Conservation (phyloP, 1,284 basidiomycete genomes). For the Spongiforma sp. region DNA sequence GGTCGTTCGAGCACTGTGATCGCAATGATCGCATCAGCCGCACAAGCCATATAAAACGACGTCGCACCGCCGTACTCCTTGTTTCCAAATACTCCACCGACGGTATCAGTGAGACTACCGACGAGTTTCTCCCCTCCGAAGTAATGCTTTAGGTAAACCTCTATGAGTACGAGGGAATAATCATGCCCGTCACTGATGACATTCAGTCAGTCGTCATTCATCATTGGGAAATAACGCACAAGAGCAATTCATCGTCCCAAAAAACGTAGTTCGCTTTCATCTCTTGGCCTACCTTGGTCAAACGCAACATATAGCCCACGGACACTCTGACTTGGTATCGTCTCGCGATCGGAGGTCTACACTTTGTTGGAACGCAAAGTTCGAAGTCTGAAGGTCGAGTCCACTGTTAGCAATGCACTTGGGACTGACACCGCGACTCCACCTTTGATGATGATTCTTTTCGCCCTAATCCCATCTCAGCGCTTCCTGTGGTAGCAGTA, state of each 20-base stretch:
- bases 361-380: not conserved
- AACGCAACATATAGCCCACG: not conserved
- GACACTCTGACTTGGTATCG: not conserved
- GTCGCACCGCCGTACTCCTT: not conserved
- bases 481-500: too few relatives aligned
- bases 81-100: not conserved
- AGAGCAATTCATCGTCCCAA: not conserved
- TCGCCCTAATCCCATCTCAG: too few relatives aligned
- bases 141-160: not conserved
- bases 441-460: not conserved
- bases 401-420: too few relatives aligned
- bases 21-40: not conserved
- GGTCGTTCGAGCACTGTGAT: not conserved
- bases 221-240: not conserved
- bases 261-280: not conserved
- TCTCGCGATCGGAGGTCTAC: not conserved
- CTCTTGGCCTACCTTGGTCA: not conserved
- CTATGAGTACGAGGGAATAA: not conserved
- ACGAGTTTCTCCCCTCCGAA: not conserved
- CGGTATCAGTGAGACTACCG: not conserved
- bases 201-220: not conserved
- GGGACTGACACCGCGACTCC: too few relatives aligned
- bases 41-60: not conserved
- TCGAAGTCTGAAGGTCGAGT: not conserved
- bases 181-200: not conserved